These are phyloP conservation scores for Serendipita vermifera DNA, from an alignment of 768 basidiomycete species.

Conservation along the genomic window DNA sequence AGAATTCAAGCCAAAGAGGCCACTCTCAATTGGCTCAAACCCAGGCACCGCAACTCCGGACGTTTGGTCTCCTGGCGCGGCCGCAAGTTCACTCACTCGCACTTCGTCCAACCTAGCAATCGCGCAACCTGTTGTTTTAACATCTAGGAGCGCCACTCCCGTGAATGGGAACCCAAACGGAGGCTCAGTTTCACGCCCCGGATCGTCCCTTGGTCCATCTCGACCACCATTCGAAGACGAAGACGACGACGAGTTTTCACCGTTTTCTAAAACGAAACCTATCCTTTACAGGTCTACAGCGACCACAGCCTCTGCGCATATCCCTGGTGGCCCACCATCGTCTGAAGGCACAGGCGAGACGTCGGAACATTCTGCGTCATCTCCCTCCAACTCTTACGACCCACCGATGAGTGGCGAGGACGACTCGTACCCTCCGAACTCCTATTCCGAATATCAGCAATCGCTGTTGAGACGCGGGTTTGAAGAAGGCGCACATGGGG, in stretches of 20 bases:
- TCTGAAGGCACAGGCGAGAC: slow-evolving; percentile 32
- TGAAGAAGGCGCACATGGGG: slow-evolving; percentile 21
- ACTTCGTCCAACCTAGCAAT: slow-evolving; percentile 80
- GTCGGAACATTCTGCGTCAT: slow-evolving; percentile 31
- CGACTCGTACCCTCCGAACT: slow-evolving; percentile 21
- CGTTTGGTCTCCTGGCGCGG: slow-evolving; percentile 58
- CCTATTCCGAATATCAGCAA: slow-evolving; percentile 19
- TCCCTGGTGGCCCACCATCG: slow-evolving; percentile 45
- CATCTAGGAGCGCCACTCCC: not conserved
- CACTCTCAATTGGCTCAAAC: slow-evolving; percentile 57
- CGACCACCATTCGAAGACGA: slow-evolving; percentile 13
- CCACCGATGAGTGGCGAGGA: slow-evolving; percentile 2
- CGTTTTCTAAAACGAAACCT: slow-evolving; percentile 39
- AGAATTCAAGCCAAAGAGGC: slow-evolving; percentile 79
- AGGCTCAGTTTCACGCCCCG: slow-evolving; percentile 45
- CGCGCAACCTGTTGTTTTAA: slow-evolving; percentile 66
- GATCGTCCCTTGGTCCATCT: slow-evolving; percentile 8
- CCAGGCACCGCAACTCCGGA: slow-evolving; percentile 75
- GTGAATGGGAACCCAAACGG: slow-evolving; percentile 40
- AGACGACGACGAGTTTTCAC: slow-evolving; percentile 79
- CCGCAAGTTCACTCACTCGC: slow-evolving; percentile 36
- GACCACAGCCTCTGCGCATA: slow-evolving; percentile 29
- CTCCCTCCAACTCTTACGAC: slow-evolving; percentile 14
- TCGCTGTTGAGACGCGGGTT: slow-evolving; percentile 21
- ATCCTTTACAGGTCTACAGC: slow-evolving; percentile 49